These are phyloP conservation scores for Auxenochlorella pyrenoidosa DNA, from an alignment of 139 green algal species.

Conservation along the genomic window DNA sequence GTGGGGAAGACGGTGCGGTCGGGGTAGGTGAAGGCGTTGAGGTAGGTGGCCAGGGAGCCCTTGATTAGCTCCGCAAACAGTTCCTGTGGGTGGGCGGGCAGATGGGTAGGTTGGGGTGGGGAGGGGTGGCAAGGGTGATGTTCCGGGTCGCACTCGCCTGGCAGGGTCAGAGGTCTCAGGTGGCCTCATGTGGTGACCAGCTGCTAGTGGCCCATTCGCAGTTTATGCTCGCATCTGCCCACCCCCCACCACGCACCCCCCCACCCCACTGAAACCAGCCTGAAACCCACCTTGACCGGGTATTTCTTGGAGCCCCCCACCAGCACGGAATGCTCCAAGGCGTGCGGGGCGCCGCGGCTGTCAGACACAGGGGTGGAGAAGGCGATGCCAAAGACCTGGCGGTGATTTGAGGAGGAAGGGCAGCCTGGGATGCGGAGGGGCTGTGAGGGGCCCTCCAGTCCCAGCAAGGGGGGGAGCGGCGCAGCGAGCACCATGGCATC, in stretches of 20 bases:
- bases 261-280: no score
- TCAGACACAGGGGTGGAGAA: conserved; percentile 92
- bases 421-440: neutral
- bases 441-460: no score
- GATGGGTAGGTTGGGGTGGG: no score
- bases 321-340: conserved; percentile 97
- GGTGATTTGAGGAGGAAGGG: neutral
- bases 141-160: no score
- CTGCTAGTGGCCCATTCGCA: no score
- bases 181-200: no score
- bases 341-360: conserved; percentile 93
- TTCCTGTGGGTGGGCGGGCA: conserved; percentile 69
- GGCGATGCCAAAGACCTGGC: conserved; percentile 84
- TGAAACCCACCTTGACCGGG: conserved; percentile 65
- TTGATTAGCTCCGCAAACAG: conserved; percentile 98
- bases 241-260: no score
- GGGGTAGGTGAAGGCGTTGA: conserved; percentile 99
- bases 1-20: conserved; percentile 97
- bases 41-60: conserved; percentile 95
- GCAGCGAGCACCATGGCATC: no score
- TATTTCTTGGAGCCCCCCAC: conserved; percentile 93
- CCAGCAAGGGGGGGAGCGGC: no score
- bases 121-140: no score
- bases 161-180: no score
- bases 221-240: no score